phyloP scores from a whole-genome alignment of 495 filamentous ascomycete species.

The Stereocaulon alpinum region DNA sequence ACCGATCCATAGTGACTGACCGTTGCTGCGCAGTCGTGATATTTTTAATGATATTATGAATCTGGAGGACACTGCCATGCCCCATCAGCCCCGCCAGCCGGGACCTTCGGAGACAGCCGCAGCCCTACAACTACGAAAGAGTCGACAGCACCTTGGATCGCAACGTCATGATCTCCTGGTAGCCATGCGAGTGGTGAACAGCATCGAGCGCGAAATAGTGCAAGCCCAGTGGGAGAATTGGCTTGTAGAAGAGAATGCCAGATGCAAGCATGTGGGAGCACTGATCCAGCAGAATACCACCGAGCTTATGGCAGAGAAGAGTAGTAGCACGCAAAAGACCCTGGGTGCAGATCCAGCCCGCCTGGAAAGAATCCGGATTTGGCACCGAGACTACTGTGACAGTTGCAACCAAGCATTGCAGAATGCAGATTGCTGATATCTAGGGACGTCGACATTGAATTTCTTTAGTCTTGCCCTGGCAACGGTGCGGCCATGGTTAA shows the following conservation, averaged over 20 bases:
- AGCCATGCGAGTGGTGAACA: conserved; percentile 81
- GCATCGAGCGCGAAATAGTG: conserved; percentile 74
- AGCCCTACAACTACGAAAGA: conserved; percentile 57
- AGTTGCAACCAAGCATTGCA: conserved; percentile 10
- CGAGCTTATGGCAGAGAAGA: not conserved
- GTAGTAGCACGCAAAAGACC: not conserved
- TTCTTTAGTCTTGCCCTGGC: too few relatives aligned
- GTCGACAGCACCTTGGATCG: conserved; percentile 66
- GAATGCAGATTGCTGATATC: not conserved
- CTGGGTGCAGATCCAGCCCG: not conserved
- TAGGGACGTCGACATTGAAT: not conserved
- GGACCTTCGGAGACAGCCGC: conserved; percentile 30
- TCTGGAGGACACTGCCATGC: conserved; percentile 11
- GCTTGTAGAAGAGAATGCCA: conserved; percentile 53
- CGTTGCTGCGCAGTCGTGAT: conserved; percentile 28
- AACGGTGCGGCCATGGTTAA: too few relatives aligned
- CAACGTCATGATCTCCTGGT: conserved; percentile 92
- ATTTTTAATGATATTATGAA: conserved; percentile 47
- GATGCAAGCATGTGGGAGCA: conserved; percentile 10
- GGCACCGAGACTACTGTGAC: conserved; percentile 15
- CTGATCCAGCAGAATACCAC: conserved; percentile 8
- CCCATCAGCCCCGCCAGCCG: not conserved
- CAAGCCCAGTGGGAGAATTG: conserved; percentile 85
- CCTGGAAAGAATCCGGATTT: conserved; percentile 2
- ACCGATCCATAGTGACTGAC: not conserved